Base-by-base conservation (phyloP, 108 stramenopile genomes). In the Fragilaria crotonensis region DNA sequence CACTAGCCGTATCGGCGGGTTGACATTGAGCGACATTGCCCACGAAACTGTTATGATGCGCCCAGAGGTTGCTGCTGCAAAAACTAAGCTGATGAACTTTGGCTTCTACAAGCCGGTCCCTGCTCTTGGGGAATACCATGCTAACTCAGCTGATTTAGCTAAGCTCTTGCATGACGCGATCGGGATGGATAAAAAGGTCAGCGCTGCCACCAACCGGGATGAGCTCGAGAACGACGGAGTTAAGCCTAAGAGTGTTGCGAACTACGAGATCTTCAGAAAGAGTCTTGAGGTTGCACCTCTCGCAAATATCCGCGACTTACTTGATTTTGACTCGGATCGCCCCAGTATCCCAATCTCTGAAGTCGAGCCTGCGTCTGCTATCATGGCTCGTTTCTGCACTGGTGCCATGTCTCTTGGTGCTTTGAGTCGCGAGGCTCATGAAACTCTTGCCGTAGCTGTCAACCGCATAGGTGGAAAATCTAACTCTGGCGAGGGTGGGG, bases 401-500 rank as follows among this genome's bases (percentile, higher is more conserved):
- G 93, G 93, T 45, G 95, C 93, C 52, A 95, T 96, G 95, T 91
- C 89, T 18, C 89, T 94, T 45, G 95, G 95, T 25, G 91, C 93
- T 30, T 78, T 96, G 31, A 87, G 84, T 45, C 87, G 88, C 18
- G 95, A 96, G 71, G 88, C 93, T 25, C 95, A 96, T 68, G 95
- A 96, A 73, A 89, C 91, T 3, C 83, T 96, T 29, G 95, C 93
- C 21, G 89, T 96, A 70, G 95, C 95, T 32, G 87, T 94, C 45
- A 96, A 96, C 71, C 73, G 86, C 51, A 76, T 96, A 59, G 95
- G 95, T 48, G 91, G 89, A 48, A 93, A 93, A 67, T 89, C 86
- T 21, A 96, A 96, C 77, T 91, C 91, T 59, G 95, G 95, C 31
- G 95, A 96, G 60, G 95, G 95, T 46, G 95, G 95, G 23, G 95